Evolutionary conservation across 1,139 yeast genomes (phyloP), one percentile per base, ranked within the genome.

Genomic region (Diutina ranongensis): DNA sequence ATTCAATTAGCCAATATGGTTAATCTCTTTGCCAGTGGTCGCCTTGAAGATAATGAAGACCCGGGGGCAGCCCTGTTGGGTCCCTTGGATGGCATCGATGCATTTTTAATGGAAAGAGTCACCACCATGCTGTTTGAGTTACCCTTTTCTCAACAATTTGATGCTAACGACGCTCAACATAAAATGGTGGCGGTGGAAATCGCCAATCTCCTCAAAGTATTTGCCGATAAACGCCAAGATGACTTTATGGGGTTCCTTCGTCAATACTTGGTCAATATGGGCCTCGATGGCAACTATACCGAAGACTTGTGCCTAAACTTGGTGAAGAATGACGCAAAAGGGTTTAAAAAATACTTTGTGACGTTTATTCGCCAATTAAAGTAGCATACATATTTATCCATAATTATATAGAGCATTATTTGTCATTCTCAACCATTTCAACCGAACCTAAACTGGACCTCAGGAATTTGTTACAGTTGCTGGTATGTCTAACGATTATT

Each of bases 151-250:
- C 77, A 80, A 44, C 73, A 74, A 33, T 80, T 81, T 53, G 77
- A 83, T 55, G 65, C 81, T 46, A 76, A 78, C 52, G 95, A 88
- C 57, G 94, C 95, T 2, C 89, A 85, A 57, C 77, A 75, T 54
- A 74, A 94, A 55, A 68, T 80, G 46, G 72, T 85, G 42, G 81
- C 88, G 2, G 78, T 78, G 50, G 98, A 92, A 55, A 68, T 87
- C 10, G 80, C 94, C 0, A 67, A 76, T 38, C 66, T 88, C 36
- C 75, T 89, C 57, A 83, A 80, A 54, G 31, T 16, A 25, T 8
- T 38, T 16, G 71, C 82, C 3, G 69, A 85, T 52, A 50, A 50
- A 33, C 46, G 42, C 21, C 47, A 50, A 27, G 82, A 75, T 46
- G 65, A 69, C 18, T 72, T 80, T 52, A 58, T 76, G 42, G 66